These are phyloP conservation scores for Penicillium longicatenatum DNA, from an alignment of 495 filamentous ascomycete species.

Conservation along the genomic window DNA sequence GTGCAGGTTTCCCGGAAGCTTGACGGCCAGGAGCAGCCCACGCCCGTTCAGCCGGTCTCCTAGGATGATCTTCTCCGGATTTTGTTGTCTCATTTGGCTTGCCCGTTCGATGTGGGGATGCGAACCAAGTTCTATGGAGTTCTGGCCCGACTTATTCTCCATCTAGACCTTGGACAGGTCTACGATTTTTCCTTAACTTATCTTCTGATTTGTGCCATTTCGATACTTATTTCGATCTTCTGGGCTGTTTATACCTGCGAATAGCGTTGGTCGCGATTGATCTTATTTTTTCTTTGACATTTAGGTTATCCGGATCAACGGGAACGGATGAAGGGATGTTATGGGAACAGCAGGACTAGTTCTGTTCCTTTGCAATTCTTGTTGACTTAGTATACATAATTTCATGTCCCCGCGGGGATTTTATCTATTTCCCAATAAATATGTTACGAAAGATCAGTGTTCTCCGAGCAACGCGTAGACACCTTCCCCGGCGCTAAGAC, in stretches of 20 bases:
- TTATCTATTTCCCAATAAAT: background rate
- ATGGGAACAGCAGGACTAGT: background rate
- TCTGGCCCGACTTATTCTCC: background rate
- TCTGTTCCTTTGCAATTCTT: slow-evolving; percentile 11
- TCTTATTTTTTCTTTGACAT: slow-evolving; percentile 8
- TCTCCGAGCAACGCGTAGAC: background rate
- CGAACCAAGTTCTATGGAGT: background rate
- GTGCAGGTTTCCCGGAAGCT: slow-evolving; percentile 39
- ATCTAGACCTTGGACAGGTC: background rate
- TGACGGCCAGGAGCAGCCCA: slow-evolving; percentile 31
- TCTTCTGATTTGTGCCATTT: slow-evolving; percentile 1
- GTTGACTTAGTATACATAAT: slow-evolving; percentile 15
- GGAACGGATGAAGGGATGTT: slow-evolving; percentile 29
- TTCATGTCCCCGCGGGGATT: slow-evolving; percentile 13
- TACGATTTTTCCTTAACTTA: slow-evolving; percentile 1
- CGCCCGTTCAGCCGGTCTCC: slow-evolving; percentile 41
- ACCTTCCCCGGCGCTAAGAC: slow-evolving; percentile 3
- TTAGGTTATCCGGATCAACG: slow-evolving; percentile 25
- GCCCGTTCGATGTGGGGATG: background rate
- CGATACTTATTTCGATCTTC: slow-evolving; percentile 10
- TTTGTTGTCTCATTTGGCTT: background rate
- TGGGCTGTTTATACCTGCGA: slow-evolving; percentile 24
- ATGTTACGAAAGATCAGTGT: background rate
- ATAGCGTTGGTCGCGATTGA: slow-evolving; percentile 17
- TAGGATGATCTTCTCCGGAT: slow-evolving; percentile 11